Base-by-base conservation (phyloP, 805 yeast genomes). In the Diddensiella caesifluorescens region DNA sequence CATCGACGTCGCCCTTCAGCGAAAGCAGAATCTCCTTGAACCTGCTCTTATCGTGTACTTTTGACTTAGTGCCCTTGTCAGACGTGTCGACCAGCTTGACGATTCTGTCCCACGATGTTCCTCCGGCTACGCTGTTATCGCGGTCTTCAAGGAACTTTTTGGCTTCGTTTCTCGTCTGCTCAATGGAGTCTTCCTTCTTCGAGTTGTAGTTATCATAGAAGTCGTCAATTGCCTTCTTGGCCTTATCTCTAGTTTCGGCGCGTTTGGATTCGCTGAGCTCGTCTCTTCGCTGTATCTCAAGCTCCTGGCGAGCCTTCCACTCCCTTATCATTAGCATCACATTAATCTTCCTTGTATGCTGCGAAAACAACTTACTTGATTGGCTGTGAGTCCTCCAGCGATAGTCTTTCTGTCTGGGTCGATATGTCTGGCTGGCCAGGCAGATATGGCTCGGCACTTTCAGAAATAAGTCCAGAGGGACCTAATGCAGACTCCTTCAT, bases 151-250 rank as follows among this genome's bases (percentile, higher is more conserved):
- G 60, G 59, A 82, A 88, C 46, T 75, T 77, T 51, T 75, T 79
- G 53, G 86, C 85, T 52, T 83, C 92, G 39, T 69, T 68, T 59
- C 71, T 70, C 9, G 84, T 80, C 45, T 74, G 72, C 46, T 75
- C 79, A 42, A 80, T 67, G 39, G 79, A 75, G 50, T 74, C 74
- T 40, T 86, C 90, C 63, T 79, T 83, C 68, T 89, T 89, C 58
- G 73, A 70, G 67, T 86, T 88, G 71, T 90, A 90, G 58, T 80
- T 81, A 54, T 86, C 95, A 63, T 90, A 90, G 63, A 90, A 90
- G 50, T 84, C 95, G 61, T 90, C 96, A 56, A 88, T 77, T 41
- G 87, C 80, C 60, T 79, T 78, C 56, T 77, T 76, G 6, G 97
- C 97, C 48, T 81, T 80, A 39, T 76, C 74, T 42, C 82, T 74